phyloP scores from a whole-genome alignment of 2,329 filamentous ascomycete genomes.

The Cryphonectria japonica region DNA sequence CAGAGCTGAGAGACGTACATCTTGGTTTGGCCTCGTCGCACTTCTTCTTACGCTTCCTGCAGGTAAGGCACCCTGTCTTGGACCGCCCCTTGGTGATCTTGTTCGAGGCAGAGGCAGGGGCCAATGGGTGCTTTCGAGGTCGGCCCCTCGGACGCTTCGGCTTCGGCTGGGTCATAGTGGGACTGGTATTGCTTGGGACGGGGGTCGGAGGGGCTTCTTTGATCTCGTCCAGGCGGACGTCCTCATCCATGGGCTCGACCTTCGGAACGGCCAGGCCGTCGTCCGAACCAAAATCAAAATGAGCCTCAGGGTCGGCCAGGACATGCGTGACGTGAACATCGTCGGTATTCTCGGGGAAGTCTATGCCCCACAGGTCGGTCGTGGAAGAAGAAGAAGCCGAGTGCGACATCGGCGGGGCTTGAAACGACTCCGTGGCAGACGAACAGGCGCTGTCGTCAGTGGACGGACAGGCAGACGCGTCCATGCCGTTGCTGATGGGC shows the following conservation, averaged over 20 bases:
- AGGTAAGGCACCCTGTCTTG: slow-evolving; percentile 71
- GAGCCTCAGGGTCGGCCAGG: slow-evolving; percentile 41
- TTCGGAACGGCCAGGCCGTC: slow-evolving; percentile 56
- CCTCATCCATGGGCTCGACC: slow-evolving; percentile 60
- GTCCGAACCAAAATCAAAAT: slow-evolving; percentile 53
- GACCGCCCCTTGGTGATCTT: slow-evolving; percentile 79
- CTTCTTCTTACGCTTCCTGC: slow-evolving; percentile 72
- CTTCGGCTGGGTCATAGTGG: slow-evolving; percentile 42
- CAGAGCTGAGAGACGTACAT: slow-evolving; percentile 54
- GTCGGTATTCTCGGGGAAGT: slow-evolving; percentile 39
- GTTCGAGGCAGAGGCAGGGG: slow-evolving; percentile 57
- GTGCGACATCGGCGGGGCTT: slow-evolving; percentile 47
- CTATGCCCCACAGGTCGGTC: slow-evolving; percentile 49
- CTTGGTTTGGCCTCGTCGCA: slow-evolving; percentile 70
- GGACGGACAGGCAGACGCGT: slow-evolving; percentile 37
- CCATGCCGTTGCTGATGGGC: slow-evolving; percentile 56
- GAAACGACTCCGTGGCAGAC: slow-evolving; percentile 43
- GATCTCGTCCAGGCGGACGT: slow-evolving; percentile 57
- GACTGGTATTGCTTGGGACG: slow-evolving; percentile 32
- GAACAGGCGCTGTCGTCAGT: slow-evolving; percentile 33
- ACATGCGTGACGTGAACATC: slow-evolving; percentile 23
- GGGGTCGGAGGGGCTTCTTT: slow-evolving; percentile 47
- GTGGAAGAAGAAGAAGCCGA: slow-evolving; percentile 53
- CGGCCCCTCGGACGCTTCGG: slow-evolving; percentile 74
- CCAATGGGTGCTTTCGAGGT: slow-evolving; percentile 78